Base-by-base conservation (phyloP, 2,329 filamentous ascomycete species). In the Neoascochyta sp. region DNA sequence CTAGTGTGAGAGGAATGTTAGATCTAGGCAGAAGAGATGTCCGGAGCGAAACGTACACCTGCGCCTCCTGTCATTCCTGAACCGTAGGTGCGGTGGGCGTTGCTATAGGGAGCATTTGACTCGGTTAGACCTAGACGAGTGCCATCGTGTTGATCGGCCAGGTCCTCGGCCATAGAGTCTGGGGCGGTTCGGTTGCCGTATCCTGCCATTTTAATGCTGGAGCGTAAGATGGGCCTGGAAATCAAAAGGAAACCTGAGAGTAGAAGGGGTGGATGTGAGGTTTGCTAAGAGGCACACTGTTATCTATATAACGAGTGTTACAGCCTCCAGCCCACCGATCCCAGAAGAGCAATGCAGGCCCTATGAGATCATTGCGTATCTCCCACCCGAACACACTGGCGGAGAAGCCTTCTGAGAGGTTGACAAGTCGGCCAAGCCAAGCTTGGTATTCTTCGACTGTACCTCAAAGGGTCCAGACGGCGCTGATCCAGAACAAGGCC, bases 171-270 rank as follows among this genome's bases (percentile, higher is more conserved):
- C 29, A 30, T 35, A 33, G 41, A 46, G 28, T 50, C 36, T 7
- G 35, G 27, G 10, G 50, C 47, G 25, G 43, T 59, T 32, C 53
- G 55, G 52, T 64, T 64, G 20, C 57, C 62, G 45, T 56, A 65
- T 39, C 56, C 57, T 45, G 51, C 47, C 57, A 59, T 59, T 29
- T 16, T 46, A 7, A 10, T 20, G 18, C 10, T 20, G 18, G 7
- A 9, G n/a, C n/a, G 7, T 21, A 8, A 21, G 7, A 21, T 7
- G 19, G 7, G 19, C n/a, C 19, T 8, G n/a, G n/a, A 21, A 8
- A 21, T 21, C 19, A 21, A n/a, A n/a, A n/a, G 19, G 19, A n/a
- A 7, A 21, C 7, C 19, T n/a, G n/a, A n/a, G 19, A n/a, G 19
- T 8, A 21, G 19, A 21, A 21, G 19, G 19, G 19, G n/a, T 21